A percentile compares a stretch with the other conserved stretches of the same genome.
phyloP scores from a whole-genome alignment of 2,329 filamentous ascomycete species.

The Fusarium nisikadoi region DNA sequence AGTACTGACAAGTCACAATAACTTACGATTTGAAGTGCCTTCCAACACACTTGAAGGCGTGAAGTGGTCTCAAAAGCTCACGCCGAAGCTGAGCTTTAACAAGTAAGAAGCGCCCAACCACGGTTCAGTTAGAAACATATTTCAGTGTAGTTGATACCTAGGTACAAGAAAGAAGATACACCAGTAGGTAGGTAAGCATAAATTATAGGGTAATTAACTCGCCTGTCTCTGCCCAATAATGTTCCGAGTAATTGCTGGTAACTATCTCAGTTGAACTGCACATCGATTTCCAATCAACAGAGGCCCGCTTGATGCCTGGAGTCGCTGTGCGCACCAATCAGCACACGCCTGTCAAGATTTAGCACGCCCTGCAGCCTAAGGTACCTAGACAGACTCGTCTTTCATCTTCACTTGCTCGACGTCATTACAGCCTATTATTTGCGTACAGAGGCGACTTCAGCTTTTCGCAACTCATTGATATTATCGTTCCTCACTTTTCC shows the following conservation, averaged over 20 bases:
- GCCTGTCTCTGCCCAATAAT: neutral
- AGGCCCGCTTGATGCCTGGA: constrained; percentile 27
- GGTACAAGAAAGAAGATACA: neutral
- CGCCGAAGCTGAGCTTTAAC: neutral
- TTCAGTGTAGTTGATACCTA: too few relatives aligned
- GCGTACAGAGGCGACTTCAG: neutral
- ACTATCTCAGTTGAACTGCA: neutral
- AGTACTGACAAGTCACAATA: accelerated
- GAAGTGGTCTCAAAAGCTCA: neutral
- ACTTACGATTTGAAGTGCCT: neutral
- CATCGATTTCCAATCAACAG: neutral
- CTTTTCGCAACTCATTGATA: neutral
- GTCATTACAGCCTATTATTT: constrained; percentile 22
- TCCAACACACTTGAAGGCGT: neutral
- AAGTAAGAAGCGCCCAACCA: neutral
- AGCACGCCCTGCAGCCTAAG: constrained; percentile 9
- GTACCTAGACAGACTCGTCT: neutral
- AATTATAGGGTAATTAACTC: neutral
- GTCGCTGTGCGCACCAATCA: constrained; percentile 31
- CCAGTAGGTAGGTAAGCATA: neutral
- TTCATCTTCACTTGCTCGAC: constrained; percentile 25
- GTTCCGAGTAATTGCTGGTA: neutral
- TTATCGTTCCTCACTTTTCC: neutral
- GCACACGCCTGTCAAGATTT: neutral
- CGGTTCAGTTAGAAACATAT: neutral